Conservation (phyloP, 805 yeast genomes). For the Clavispora fructus region DNA sequence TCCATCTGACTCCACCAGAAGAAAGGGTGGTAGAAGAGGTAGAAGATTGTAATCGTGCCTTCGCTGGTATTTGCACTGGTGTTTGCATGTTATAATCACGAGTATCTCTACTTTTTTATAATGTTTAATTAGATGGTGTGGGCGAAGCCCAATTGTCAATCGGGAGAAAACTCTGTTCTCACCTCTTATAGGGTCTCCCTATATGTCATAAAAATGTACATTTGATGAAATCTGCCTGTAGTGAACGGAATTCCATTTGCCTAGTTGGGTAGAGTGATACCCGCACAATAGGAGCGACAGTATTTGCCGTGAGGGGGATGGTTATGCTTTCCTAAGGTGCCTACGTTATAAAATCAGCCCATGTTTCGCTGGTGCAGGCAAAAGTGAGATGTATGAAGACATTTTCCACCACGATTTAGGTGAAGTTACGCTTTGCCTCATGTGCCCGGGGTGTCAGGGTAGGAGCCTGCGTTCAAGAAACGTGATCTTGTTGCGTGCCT, state of each 20-base stretch:
- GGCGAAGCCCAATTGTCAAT: background rate
- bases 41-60: constrained; percentile 72
- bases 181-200: constrained; percentile 1
- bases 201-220: constrained; percentile 18
- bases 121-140: constrained; percentile 8
- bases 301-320: too few relatives aligned
- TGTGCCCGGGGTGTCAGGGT: too few relatives aligned
- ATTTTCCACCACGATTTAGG: too few relatives aligned
- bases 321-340: too few relatives aligned
- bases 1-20: constrained; percentile 99
- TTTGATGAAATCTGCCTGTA: constrained; percentile 4
- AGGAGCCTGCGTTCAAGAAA: background rate
- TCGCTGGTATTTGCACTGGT: constrained; percentile 5
- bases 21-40: constrained; percentile 99
- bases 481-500: background rate
- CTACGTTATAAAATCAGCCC: too few relatives aligned
- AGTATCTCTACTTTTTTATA: constrained; percentile 1
- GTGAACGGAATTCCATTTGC: background rate
- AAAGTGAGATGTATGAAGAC: too few relatives aligned
- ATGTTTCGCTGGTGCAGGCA: too few relatives aligned
- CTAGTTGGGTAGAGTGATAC: background rate
- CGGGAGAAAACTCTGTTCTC: constrained; percentile 1
- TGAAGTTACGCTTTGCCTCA: too few relatives aligned
- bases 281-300: too few relatives aligned
- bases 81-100: constrained; percentile 2